These are phyloP conservation scores for Ceratocystis albifundus DNA, from an alignment of 2,329 filamentous ascomycete genomes.

Conservation along the genomic window DNA sequence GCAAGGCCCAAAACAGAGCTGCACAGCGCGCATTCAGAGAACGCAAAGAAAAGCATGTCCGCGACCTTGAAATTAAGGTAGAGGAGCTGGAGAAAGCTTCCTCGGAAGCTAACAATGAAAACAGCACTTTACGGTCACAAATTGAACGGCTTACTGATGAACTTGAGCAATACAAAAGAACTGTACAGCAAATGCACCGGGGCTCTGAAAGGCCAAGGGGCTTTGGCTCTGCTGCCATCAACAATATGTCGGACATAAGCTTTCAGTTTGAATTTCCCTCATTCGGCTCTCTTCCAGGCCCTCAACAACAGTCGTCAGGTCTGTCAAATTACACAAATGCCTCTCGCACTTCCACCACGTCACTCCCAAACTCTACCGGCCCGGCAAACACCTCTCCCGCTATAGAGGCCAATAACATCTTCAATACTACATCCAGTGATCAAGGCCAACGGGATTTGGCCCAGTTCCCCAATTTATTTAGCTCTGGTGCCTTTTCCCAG, in stretches of 20 bases:
- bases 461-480: constrained; percentile 19
- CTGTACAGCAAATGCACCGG: constrained; percentile 49
- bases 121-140: constrained; percentile 69
- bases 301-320: constrained; percentile 26
- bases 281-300: constrained; percentile 63
- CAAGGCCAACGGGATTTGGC: constrained; percentile 13
- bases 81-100: constrained; percentile 71
- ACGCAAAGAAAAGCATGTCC: constrained; percentile 83
- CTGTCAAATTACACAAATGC: constrained; percentile 2
- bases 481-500: constrained; percentile 9
- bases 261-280: constrained; percentile 96
- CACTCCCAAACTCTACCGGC: constrained; percentile 24
- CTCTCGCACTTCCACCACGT: constrained; percentile 3
- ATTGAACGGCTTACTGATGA: constrained; percentile 79
- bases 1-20: constrained; percentile 89
- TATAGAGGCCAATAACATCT: constrained; percentile 9
- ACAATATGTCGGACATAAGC: constrained; percentile 59
- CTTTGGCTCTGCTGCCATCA: constrained; percentile 40
- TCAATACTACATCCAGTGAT: not conserved
- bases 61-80: constrained; percentile 70
- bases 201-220: constrained; percentile 27
- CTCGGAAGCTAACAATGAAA: constrained; percentile 73
- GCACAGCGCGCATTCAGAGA: constrained; percentile 89
- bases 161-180: constrained; percentile 81
- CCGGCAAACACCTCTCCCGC: constrained; percentile 3